Evolutionary conservation across 768 basidiomycete genomes (phyloP), one percentile per base, ranked within the genome.

Genomic region (Gloeophyllum trabeum): DNA sequence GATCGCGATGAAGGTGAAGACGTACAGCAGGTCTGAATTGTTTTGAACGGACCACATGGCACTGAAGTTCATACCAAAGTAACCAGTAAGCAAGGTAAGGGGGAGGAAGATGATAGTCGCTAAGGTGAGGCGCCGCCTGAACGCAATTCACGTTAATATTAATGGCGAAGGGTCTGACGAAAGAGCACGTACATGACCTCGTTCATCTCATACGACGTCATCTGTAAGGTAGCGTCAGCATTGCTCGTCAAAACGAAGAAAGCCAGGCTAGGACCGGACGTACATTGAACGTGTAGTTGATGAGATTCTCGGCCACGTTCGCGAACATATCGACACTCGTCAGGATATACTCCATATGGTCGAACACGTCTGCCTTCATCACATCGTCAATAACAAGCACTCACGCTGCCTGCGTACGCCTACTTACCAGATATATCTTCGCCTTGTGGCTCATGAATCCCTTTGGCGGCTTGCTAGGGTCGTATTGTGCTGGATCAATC

Each of bases 351-450:
- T 85, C 83, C 65, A 81, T 77, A 48, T 87, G 84, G 52, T 87
- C 85, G 45, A 73, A 68, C 2, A 84, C 79, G 53, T 86, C 83
- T 6, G 81, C 80, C 76, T 80, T n/a, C n/a, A n/a, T n/a, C n/a
- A n/a, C n/a, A 43, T 5, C 13, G 5, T 23, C 39, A n/a, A 41
- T 5, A 35, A 14, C 26, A 3, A 20, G 4, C 2, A 16, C 7
- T 13, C 16, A 6, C 10, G n/a, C 4, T 34, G 10, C 42, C 20
- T 21, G 25, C 19, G 14, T 4, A 39, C n/a, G 34, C 23, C 5
- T 21, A 58, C 68, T 13, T 30, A 79, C 79, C 41, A 81, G 61
- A 53, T 83, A 81, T 6, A 80, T 78, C 53, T 80, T 82, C 3
- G 75, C 54, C 53, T 80, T 81, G 48, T 76, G 75, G 54, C 73